Base-by-base conservation (phyloP, 495 filamentous ascomycete genomes). In the Lasiosphaeria miniovina region DNA sequence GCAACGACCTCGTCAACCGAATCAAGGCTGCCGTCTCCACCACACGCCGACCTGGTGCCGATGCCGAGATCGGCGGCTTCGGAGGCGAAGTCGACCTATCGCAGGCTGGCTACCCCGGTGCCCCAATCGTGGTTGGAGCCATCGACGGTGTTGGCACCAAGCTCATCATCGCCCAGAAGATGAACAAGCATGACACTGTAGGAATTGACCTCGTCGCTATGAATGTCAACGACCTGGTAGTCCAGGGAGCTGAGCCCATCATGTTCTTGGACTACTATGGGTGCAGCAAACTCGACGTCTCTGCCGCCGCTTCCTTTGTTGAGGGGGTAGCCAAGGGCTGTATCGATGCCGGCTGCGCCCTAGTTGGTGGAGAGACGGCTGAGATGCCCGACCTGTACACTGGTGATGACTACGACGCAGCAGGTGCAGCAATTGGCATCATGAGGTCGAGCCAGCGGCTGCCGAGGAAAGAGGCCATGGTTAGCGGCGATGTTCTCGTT, bases 121-220 rank as follows among this genome's bases (percentile, higher is more conserved):
- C 88, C 0, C 93, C 94, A 2, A 87, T 89, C 34, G 75, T 97
- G 46, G 89, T 98, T 36, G 88, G 88, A 46, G 93, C 90, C 46
- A 97, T 96, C 61, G 95, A 98, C 71, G 94, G 94, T 55, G 90
- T 98, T 15, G 94, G 94, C 45, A 98, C 94, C 35, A 98, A 98
- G 77, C 86, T 97, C 61, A 93, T 92, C 77, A 89, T 98, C 65
- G 95, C 94, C 7, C 91, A 94, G 68, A 84, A 86, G 4, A 88
- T 93, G 67, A 81, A 85, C 54, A 90, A 96, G 75, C 93, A 96
- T 75, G 86, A 90, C 73, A 96, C 91, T 5, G 91, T 98, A 11
- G 93, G 90, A 62, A 90, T 98, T 66, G 94, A 98, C 71, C 83
- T 98, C 11, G 95, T 98, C 3, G 94, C 94, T 62, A 98, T 98